Base-by-base conservation (phyloP, 2,329 filamentous ascomycete species). In the Aureobasidium namibiae region DNA sequence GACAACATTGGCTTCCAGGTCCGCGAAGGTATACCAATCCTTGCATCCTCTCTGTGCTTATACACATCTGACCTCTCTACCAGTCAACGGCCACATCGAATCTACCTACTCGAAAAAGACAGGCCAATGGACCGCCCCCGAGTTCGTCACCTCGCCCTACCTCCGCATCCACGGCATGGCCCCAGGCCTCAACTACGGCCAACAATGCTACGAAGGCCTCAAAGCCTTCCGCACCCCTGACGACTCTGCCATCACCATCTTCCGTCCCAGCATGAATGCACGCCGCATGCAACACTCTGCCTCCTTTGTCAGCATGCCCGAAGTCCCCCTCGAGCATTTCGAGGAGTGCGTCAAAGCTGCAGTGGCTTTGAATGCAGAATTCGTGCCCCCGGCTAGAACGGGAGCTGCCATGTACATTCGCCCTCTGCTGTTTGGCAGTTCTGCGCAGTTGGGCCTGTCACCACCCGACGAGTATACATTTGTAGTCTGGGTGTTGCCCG, bases 181-280 rank as follows among this genome's bases (percentile, higher is more conserved):
- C 0, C 92, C 94, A 0, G 92, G 85, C 44, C 83, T 97, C 65
- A 99, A 99, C 81, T 99, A 99, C 74, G 91, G 92, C 61, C 91
- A 96, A 72, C 94, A 97, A 77, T 92, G 90, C 68, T 99, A 95
- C 79, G 94, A 99, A 73, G 94, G 94, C n/a, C 85, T 97, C 72
- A 97, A 97, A 75, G 92, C 92, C 59, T 96, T 96, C 82, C 90
- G 92, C 63, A 79, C 81, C 2, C 88, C 90, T 18, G 78, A 81
- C 60, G 83, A 88, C 72, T 71, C 79, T 61, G 75, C 76, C 61
- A 92, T 97, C 76, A 84, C 85, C 71, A 83, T 97, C 72, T 97
- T 97, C 83, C 88, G 92, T 4, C 89, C 92, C 0, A 81, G 86
- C 68, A 85, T 87, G 70, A 97, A 97, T 73, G 94, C 92, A 38